Percentiles rank a stretch among this genome's conserved stretches.
Evolutionary conservation across 371 early-diverging fungal species (phyloP).

Genomic region (Basidiobolus meristosporus): DNA sequence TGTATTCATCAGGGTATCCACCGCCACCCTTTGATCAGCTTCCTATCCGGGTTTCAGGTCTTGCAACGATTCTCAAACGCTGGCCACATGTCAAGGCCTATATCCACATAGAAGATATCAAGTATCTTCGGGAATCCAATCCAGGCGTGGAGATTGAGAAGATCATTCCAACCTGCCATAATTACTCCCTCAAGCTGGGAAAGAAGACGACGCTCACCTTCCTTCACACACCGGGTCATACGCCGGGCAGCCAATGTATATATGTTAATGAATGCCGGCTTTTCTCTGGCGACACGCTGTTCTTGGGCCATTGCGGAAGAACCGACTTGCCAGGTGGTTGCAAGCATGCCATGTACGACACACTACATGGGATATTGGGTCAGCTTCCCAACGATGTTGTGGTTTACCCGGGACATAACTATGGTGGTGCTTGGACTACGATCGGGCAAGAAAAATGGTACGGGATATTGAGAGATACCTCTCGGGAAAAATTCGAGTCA

Average conservation of each 20-base stretch:
- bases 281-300: constrained; percentile 72
- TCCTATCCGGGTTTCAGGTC: constrained; percentile 58
- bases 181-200: constrained; percentile 28
- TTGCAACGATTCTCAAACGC: constrained; percentile 42
- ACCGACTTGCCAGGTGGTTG: constrained; percentile 61
- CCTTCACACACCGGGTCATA: constrained; percentile 80
- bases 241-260: constrained; percentile 68
- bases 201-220: constrained; percentile 28
- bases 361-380: constrained; percentile 30
- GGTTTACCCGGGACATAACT: constrained; percentile 75
- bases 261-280: constrained; percentile 49
- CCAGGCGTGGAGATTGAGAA: constrained; percentile 35
- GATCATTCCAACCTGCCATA: constrained; percentile 35
- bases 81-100: constrained; percentile 49
- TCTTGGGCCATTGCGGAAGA: constrained; percentile 57
- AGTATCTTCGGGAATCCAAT: constrained; percentile 36
- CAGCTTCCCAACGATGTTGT: constrained; percentile 35
- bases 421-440: constrained; percentile 61
- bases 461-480: too few species aligned
- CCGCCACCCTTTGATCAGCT: constrained; percentile 66
- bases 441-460: constrained; percentile 31
- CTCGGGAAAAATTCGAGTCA: too few species aligned
- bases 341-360: constrained; percentile 34
- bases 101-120: constrained; percentile 54
- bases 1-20: constrained; percentile 14